Percentiles rank a stretch among this genome's conserved stretches.
Evolutionary conservation across 1,139 yeast species (phyloP).

Genomic region (Candida mesenterica): DNA sequence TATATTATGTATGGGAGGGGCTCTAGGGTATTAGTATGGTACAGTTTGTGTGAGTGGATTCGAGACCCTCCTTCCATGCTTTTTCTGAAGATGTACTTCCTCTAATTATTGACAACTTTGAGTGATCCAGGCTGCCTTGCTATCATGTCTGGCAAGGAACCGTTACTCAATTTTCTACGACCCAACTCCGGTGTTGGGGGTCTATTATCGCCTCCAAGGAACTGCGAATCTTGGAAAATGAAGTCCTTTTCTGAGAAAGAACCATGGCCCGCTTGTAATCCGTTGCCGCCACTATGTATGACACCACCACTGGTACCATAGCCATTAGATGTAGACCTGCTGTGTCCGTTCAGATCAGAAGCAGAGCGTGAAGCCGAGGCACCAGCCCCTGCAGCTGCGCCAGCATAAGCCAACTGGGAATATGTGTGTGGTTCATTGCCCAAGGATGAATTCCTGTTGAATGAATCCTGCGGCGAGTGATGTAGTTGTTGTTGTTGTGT

Average conservation of each 20-base stretch:
- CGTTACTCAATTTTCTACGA: slow-evolving; percentile 60
- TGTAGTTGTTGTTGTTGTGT: slow-evolving; percentile 15
- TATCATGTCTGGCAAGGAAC: slow-evolving; percentile 67
- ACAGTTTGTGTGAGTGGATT: too few relatives aligned
- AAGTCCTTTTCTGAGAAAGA: slow-evolving; percentile 22
- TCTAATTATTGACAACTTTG: slow-evolving; percentile 44
- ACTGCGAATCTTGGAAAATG: slow-evolving; percentile 11
- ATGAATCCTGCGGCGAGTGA: slow-evolving; percentile 6
- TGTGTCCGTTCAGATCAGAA: slow-evolving; percentile 14
- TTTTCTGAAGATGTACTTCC: neutral
- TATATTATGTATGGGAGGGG: too few relatives aligned
- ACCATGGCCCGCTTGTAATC: slow-evolving; percentile 3
- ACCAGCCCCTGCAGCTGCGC: slow-evolving; percentile 9
- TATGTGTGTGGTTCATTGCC: slow-evolving; percentile 12
- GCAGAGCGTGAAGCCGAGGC: slow-evolving; percentile 7
- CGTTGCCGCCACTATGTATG: neutral
- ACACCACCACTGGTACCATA: slow-evolving; percentile 3
- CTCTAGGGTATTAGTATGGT: too few relatives aligned
- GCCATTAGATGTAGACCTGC: slow-evolving; percentile 14
- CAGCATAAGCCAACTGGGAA: slow-evolving; percentile 15
- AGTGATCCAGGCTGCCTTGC: slow-evolving; percentile 46
- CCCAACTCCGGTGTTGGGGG: slow-evolving; percentile 33
- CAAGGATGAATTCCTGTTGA: slow-evolving; percentile 7
- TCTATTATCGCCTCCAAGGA: slow-evolving; percentile 6
- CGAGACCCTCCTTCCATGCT: neutral